phyloP scores from a whole-genome alignment of 2,329 filamentous ascomycete species.

The Neopestalotiopsis sp. region DNA sequence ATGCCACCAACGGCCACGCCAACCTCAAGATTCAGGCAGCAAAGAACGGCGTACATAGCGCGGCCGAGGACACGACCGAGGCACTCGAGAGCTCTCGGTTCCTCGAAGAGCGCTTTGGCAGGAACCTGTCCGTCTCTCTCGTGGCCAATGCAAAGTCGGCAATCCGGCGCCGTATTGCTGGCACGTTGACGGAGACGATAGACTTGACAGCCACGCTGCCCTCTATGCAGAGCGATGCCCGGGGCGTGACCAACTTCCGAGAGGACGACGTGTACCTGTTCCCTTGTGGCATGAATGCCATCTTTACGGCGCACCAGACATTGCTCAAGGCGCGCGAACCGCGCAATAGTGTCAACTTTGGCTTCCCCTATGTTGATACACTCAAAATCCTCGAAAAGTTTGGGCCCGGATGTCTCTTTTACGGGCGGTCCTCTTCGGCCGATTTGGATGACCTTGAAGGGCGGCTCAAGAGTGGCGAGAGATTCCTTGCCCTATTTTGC shows the following conservation, averaged over 20 bases:
- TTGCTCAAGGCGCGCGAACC: slow-evolving; percentile 68
- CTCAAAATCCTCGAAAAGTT: slow-evolving; percentile 95
- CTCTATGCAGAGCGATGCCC: slow-evolving; percentile 51
- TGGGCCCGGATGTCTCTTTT: slow-evolving; percentile 86
- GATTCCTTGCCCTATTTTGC: slow-evolving; percentile 84
- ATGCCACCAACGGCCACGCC: slow-evolving; percentile 33
- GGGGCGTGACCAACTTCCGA: slow-evolving; percentile 68
- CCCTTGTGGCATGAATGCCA: slow-evolving; percentile 92
- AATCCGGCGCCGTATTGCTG: slow-evolving; percentile 85
- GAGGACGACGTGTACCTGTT: slow-evolving; percentile 91
- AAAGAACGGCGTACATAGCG: slow-evolving; percentile 23
- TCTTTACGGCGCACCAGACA: slow-evolving; percentile 84
- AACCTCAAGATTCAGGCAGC: slow-evolving; percentile 23
- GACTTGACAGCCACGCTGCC: slow-evolving; percentile 63
- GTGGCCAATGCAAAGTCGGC: slow-evolving; percentile 84
- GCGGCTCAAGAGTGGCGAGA: slow-evolving; percentile 73
- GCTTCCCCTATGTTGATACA: slow-evolving; percentile 98
- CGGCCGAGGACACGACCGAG: slow-evolving; percentile 38
- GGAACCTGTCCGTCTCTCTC: slow-evolving; percentile 83
- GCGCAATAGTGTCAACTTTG: slow-evolving; percentile 83
- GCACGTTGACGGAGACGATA: slow-evolving; percentile 75
- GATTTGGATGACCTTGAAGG: slow-evolving; percentile 85
- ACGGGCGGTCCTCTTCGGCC: slow-evolving; percentile 76
- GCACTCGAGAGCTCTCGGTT: slow-evolving; percentile 76
- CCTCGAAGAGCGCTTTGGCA: slow-evolving; percentile 91